Evolutionary conservation across 441 rosid genomes (phyloP).

Genomic region (Adansonia rubrostipa): DNA sequence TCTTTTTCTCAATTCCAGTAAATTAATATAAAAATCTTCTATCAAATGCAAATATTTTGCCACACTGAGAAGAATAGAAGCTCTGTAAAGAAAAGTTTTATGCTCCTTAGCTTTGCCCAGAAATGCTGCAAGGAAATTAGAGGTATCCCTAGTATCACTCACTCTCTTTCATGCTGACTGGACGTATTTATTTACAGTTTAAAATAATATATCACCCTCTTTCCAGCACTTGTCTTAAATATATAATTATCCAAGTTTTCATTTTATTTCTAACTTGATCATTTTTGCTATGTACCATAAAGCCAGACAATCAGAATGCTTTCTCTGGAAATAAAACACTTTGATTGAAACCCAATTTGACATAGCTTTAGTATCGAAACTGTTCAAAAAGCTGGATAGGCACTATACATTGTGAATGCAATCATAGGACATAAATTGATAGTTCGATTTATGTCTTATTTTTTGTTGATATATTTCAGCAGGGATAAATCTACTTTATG

Average conservation of each 20-base stretch:
- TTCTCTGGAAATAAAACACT: neutral
- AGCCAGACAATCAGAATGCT: neutral
- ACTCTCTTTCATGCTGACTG: neutral
- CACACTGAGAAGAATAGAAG: neutral
- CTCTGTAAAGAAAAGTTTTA: neutral
- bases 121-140: slow-evolving; percentile 1
- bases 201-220: neutral
- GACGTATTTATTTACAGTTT: slow-evolving; percentile 5
- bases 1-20: neutral
- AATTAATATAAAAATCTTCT: neutral
- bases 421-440: neutral
- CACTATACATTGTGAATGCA: neutral
- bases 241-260: neutral
- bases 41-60: neutral
- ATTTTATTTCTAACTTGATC: neutral
- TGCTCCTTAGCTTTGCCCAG: neutral
- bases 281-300: neutral
- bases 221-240: neutral
- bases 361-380: neutral
- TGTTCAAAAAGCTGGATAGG: neutral
- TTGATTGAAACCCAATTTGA: neutral
- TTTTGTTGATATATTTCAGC: neutral
- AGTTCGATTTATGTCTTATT: neutral
- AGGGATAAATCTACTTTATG: neutral
- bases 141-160: neutral